These are phyloP conservation scores for Brassica nigra DNA, from an alignment of 345 rosid species.

Conservation along the genomic window DNA sequence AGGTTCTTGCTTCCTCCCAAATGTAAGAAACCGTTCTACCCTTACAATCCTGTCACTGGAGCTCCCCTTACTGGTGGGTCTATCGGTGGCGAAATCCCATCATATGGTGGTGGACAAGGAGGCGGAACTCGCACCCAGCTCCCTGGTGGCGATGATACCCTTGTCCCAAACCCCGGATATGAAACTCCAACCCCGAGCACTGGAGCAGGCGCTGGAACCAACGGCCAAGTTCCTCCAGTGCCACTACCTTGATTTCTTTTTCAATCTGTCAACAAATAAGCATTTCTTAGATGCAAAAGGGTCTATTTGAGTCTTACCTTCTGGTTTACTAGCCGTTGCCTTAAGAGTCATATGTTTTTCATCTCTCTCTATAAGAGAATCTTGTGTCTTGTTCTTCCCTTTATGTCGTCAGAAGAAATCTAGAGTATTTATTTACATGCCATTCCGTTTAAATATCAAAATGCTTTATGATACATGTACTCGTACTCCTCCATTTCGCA, in stretches of 20 bases:
- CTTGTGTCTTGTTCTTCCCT: conserved; percentile 24
- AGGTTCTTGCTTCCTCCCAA: conserved; percentile 57
- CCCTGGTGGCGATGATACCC: conserved; percentile 70
- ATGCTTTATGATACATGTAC: neutral
- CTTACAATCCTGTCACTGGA: conserved; percentile 43
- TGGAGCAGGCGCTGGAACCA: conserved; percentile 34
- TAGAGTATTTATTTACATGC: conserved; percentile 4
- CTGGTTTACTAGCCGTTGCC: conserved; percentile 13
- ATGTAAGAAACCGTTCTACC: conserved; percentile 32
- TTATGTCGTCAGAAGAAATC: conserved; percentile 14
- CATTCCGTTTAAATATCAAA: neutral
- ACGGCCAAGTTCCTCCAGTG: conserved; percentile 40
- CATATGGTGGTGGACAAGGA: conserved; percentile 36
- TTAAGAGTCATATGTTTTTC: conserved; percentile 30
- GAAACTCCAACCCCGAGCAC: conserved; percentile 59
- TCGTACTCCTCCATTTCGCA: conserved; percentile 8
- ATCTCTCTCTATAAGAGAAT: conserved; percentile 18
- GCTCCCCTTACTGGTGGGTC: conserved; percentile 42
- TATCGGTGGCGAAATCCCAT: conserved; percentile 26
- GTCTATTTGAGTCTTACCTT: conserved; percentile 22
- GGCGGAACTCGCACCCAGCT: conserved; percentile 38
- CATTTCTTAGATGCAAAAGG: conserved; percentile 31
- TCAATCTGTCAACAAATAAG: conserved; percentile 32
- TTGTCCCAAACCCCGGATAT: conserved; percentile 63
- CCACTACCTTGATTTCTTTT: conserved; percentile 46